These are phyloP conservation scores for Lithocarpus polystachyus DNA, from an alignment of 306 rosid genomes.

Conservation along the genomic window DNA sequence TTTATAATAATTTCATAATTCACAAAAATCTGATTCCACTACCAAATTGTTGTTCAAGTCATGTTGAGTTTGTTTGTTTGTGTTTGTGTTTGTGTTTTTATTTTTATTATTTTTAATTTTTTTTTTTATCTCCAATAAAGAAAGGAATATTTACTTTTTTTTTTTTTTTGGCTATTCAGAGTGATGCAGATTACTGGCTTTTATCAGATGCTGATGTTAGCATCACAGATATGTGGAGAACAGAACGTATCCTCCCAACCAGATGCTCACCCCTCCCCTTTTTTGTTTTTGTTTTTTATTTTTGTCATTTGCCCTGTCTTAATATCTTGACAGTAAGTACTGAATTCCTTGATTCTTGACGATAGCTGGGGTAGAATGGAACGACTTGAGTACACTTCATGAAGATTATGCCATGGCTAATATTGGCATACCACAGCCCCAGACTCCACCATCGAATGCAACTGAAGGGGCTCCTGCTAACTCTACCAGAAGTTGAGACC, in stretches of 20 bases:
- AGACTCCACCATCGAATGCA: slow-evolving; percentile 40
- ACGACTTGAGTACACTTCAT: slow-evolving; percentile 46
- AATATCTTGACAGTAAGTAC: background rate
- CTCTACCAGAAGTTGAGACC: slow-evolving; percentile 45
- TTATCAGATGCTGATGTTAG: slow-evolving; percentile 82
- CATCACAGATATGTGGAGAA: slow-evolving; percentile 93
- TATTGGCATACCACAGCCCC: slow-evolving; percentile 36
- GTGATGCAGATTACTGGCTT: slow-evolving; percentile 96
- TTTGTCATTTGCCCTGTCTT: background rate
- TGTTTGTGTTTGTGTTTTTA: too few relatives aligned
- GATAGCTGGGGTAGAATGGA: slow-evolving; percentile 79
- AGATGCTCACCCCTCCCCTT: slow-evolving; percentile 8
- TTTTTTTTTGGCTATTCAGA: slow-evolving; percentile 39
- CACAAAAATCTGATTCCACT: background rate
- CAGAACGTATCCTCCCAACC: slow-evolving; percentile 62
- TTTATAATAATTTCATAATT: background rate
- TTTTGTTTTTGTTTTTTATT: background rate
- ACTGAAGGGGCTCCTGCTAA: slow-evolving; percentile 50
- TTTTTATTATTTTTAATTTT: too few relatives aligned
- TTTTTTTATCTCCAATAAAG: background rate
- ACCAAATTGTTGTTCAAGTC: background rate
- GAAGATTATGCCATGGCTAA: slow-evolving; percentile 51
- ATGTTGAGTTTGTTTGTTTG: background rate
- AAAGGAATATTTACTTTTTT: background rate
- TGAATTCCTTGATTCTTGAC: slow-evolving; percentile 42